Conservation (phyloP, 2,329 filamentous ascomycete species). For the Cladosporium sp. region DNA sequence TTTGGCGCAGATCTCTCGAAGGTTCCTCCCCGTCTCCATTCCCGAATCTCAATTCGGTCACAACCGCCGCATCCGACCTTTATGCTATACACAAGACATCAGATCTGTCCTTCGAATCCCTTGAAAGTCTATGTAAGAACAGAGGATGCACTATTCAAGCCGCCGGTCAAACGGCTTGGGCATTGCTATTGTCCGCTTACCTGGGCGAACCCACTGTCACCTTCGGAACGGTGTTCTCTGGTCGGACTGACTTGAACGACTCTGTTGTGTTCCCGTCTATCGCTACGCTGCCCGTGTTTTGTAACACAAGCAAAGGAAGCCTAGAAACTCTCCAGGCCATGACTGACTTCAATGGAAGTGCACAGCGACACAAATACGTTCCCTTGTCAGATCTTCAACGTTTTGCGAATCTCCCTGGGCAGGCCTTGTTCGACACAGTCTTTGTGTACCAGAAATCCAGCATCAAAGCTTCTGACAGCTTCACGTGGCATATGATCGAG, state of each 20-base stretch:
- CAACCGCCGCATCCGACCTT: constrained; percentile 33
- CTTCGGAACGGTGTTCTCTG: constrained; percentile 78
- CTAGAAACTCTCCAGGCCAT: constrained; percentile 56
- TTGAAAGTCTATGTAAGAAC: constrained; percentile 55
- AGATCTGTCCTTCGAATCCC: constrained; percentile 35
- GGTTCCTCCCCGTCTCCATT: constrained; percentile 58
- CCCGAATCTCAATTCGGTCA: constrained; percentile 67
- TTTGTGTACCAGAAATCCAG: constrained; percentile 71
- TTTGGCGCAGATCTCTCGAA: constrained; percentile 14
- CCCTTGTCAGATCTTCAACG: constrained; percentile 69
- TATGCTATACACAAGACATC: constrained; percentile 36
- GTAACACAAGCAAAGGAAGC: constrained; percentile 53
- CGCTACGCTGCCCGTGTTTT: constrained; percentile 70
- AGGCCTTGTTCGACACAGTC: constrained; percentile 74
- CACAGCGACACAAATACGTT: constrained; percentile 68
- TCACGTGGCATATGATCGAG: constrained; percentile 55
- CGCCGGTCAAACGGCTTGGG: constrained; percentile 73
- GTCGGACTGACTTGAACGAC: constrained; percentile 60
- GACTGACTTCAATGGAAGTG: constrained; percentile 59
- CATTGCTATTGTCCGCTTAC: constrained; percentile 69
- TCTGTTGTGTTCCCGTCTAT: constrained; percentile 71
- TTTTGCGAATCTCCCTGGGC: constrained; percentile 62
- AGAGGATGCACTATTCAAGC: constrained; percentile 71
- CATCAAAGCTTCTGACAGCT: constrained; percentile 13
- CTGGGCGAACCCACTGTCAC: constrained; percentile 68